Evolutionary conservation across 2,329 filamentous ascomycete genomes (phyloP).

Genomic region (Septoria linicola): DNA sequence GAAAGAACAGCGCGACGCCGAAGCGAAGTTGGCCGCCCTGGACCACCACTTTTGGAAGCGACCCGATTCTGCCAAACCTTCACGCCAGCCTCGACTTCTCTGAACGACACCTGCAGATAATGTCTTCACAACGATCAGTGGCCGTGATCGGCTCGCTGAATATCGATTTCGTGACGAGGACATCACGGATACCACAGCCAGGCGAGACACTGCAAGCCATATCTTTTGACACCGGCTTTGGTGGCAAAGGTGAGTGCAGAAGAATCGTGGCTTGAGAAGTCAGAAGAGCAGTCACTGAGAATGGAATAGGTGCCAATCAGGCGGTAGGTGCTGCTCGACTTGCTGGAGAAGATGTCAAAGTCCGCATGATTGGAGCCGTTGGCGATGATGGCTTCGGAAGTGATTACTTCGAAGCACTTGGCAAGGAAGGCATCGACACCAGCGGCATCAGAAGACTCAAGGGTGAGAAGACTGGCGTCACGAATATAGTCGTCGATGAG

Average conservation of each 20-base stretch:
- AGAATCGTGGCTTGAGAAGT: too few species aligned
- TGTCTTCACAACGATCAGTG: conserved; percentile 43
- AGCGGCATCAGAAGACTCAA: conserved; percentile 42
- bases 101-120: not conserved
- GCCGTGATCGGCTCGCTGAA: conserved; percentile 91
- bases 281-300: too few species aligned
- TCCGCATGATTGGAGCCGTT: conserved; percentile 52
- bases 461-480: conserved; percentile 49
- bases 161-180: conserved; percentile 87
- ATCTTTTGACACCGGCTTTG: conserved; percentile 75
- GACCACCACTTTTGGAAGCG: conserved; percentile 1
- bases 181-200: conserved; percentile 74
- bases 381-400: conserved; percentile 47
- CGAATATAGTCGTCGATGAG: conserved; percentile 49
- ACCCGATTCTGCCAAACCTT: not conserved
- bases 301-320: conserved; percentile 67
- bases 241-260: conserved; percentile 69
- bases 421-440: conserved; percentile 46
- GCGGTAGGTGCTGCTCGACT: conserved; percentile 56
- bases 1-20: not conserved
- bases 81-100: not conserved
- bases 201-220: conserved; percentile 85
- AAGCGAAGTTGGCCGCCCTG: not conserved
- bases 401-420: conserved; percentile 44
- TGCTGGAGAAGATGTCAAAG: conserved; percentile 38